A percentile compares a stretch with the other conserved stretches of the same genome.
Conservation (phyloP, 148 eudicot species). For the Persicaria maculosa region DNA sequence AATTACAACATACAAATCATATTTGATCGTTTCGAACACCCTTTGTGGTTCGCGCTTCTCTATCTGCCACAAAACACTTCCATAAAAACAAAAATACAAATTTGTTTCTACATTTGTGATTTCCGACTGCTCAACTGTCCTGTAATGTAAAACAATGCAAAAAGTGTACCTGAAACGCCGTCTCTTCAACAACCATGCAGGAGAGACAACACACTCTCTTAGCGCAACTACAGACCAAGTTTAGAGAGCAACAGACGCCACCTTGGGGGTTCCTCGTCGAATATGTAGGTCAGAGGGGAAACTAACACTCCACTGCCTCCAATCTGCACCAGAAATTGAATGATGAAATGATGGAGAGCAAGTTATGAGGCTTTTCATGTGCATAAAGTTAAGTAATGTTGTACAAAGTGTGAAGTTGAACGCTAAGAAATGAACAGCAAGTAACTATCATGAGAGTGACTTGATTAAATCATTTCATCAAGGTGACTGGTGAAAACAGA, state of each 20-base stretch:
- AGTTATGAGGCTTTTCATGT: too few relatives aligned
- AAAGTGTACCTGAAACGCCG: neutral
- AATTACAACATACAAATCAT: neutral
- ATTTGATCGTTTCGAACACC: neutral
- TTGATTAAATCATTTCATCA: too few relatives aligned
- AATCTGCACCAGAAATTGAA: constrained; percentile 36
- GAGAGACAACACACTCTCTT: neutral
- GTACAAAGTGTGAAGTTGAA: too few relatives aligned
- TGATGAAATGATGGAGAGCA: neutral
- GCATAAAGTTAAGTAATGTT: too few relatives aligned
- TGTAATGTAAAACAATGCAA: neutral
- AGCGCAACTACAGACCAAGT: constrained; percentile 36
- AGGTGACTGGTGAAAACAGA: too few relatives aligned
- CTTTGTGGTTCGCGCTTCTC: neutral
- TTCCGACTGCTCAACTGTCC: neutral
- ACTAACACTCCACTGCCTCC: constrained; percentile 92
- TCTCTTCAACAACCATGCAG: neutral
- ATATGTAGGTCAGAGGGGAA: constrained; percentile 86
- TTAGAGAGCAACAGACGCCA: constrained; percentile 61
- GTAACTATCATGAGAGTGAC: too few relatives aligned
- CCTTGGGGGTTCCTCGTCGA: constrained; percentile 92
- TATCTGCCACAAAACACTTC: neutral
- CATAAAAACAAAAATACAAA: neutral
- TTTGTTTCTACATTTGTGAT: neutral
- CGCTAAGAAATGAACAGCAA: too few relatives aligned